Evolutionary conservation across 371 early-diverging fungal genomes (phyloP).

Genomic region (Homolaphlyctis polyrhiza): DNA sequence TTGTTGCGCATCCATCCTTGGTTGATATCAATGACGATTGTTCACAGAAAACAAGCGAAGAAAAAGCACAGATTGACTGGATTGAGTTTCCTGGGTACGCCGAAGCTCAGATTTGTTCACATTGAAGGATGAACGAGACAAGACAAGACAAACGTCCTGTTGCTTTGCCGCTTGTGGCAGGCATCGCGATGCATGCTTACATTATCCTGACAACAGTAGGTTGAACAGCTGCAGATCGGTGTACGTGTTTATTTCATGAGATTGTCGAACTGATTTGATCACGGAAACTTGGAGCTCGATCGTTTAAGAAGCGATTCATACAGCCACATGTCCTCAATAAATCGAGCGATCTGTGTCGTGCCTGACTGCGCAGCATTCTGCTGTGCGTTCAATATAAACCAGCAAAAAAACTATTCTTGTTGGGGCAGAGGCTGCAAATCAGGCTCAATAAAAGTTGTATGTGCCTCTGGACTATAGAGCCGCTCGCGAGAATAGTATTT

Average conservation of each 20-base stretch:
- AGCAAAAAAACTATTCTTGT: no score
- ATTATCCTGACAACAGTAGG: no score
- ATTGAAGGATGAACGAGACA: no score
- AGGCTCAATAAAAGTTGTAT: conserved; percentile 30
- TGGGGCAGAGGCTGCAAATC: conserved; percentile 41
- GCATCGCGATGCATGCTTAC: neutral
- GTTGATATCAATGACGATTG: neutral
- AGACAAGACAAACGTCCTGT: no score
- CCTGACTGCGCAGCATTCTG: no score
- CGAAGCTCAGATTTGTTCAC: no score
- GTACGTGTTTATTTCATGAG: neutral
- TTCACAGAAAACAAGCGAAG: neutral
- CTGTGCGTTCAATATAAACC: no score
- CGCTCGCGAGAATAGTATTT: conserved; percentile 42
- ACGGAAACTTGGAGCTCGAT: neutral
- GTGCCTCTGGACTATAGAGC: conserved; percentile 39
- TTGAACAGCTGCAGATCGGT: no score
- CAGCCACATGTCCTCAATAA: neutral
- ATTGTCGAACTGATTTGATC: neutral
- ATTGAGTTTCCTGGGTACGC: no score
- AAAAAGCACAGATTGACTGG: neutral
- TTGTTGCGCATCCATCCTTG: neutral
- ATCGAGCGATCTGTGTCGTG: neutral
- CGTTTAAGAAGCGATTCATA: neutral
- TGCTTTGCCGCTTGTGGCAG: neutral